These are phyloP conservation scores for Coemansia sp. DNA, from an alignment of 192 early-diverging fungal genomes.

Conservation along the genomic window DNA sequence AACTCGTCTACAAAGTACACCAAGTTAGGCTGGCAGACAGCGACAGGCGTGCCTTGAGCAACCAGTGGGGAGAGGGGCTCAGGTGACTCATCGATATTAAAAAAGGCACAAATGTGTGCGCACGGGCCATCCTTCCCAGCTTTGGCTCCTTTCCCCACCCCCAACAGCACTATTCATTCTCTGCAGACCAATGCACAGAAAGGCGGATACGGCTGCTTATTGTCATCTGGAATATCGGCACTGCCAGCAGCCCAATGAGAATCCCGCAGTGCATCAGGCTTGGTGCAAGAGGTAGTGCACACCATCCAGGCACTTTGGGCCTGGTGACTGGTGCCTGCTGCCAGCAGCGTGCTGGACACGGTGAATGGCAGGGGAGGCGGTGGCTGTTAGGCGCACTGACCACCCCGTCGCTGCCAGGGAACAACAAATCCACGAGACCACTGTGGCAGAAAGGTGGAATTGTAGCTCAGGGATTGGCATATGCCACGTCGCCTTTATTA, in stretches of 20 bases:
- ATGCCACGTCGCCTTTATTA: neutral
- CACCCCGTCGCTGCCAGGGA: neutral
- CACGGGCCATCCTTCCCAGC: neutral
- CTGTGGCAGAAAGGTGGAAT: neutral
- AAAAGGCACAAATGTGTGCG: neutral
- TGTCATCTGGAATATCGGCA: neutral
- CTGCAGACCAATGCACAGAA: neutral
- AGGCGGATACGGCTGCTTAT: constrained; percentile 1
- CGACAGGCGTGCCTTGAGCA: neutral
- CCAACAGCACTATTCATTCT: neutral
- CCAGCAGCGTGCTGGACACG: neutral
- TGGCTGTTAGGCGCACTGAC: neutral
- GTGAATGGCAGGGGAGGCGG: neutral
- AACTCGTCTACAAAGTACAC: neutral
- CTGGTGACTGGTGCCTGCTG: neutral
- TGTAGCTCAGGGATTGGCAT: neutral
- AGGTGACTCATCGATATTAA: neutral
- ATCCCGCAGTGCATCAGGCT: neutral
- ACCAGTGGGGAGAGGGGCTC: neutral
- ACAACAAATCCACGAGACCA: neutral
- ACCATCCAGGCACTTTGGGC: neutral
- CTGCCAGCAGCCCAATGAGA: neutral
- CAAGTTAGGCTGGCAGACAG: neutral
- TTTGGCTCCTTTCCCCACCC: neutral
- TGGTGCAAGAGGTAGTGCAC: neutral